These are phyloP conservation scores for Rutstroemia sp. DNA, from an alignment of 2,329 filamentous ascomycete species.

Conservation along the genomic window DNA sequence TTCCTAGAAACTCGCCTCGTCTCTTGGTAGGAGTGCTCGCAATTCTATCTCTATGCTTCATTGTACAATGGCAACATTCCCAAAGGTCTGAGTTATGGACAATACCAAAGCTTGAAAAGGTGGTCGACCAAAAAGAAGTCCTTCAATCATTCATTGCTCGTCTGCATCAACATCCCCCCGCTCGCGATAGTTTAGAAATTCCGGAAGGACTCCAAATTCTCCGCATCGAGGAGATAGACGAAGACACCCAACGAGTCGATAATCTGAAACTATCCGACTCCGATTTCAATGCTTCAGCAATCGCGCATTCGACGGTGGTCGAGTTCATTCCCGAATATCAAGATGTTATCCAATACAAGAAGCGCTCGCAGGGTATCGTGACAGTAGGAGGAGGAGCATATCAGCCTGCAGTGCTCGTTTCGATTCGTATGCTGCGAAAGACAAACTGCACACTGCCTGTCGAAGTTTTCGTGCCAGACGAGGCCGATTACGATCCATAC, in stretches of 20 bases:
- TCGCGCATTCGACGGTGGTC: not conserved
- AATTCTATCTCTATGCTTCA: not conserved
- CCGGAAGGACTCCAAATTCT: not conserved
- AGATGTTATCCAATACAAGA: not conserved
- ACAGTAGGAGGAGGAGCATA: conserved; percentile 33
- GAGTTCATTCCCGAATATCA: conserved; percentile 1
- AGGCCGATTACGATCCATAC: conserved; percentile 31
- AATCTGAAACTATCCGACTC: not conserved
- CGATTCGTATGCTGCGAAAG: conserved; percentile 34
- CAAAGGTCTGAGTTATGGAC: conserved; percentile 3
- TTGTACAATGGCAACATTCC: conserved; percentile 1
- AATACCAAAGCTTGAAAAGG: not conserved
- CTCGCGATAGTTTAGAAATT: not conserved
- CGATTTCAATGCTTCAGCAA: not conserved
- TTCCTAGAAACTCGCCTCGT: conserved; percentile 1
- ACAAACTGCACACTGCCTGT: conserved; percentile 33
- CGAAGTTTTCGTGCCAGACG: conserved; percentile 34
- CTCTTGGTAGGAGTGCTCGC: not conserved
- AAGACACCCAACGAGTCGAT: not conserved
- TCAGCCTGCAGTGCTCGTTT: conserved; percentile 33
- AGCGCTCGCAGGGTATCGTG: conserved; percentile 33
- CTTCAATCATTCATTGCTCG: not conserved
- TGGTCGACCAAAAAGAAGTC: not conserved
- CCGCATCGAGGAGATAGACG: conserved; percentile 2
- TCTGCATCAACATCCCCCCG: not conserved